Percentiles rank a stretch among this genome's conserved stretches.
phyloP scores from a whole-genome alignment of 2,329 filamentous ascomycete species.

The Herpotrichia juniperi region DNA sequence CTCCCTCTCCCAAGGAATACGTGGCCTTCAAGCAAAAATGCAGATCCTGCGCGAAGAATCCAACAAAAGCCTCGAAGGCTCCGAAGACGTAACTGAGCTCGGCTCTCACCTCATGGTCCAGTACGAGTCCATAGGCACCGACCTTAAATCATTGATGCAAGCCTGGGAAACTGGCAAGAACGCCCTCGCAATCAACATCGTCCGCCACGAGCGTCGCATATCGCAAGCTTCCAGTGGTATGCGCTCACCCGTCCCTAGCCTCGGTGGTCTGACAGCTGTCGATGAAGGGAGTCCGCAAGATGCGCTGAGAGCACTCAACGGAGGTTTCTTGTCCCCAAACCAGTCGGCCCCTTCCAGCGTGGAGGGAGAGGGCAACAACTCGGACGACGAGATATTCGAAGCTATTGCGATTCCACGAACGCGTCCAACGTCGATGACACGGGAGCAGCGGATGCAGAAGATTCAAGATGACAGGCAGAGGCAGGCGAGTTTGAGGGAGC shows the following conservation, averaged over 20 bases:
- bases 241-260: slow-evolving; percentile 57
- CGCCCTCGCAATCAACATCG: slow-evolving; percentile 80
- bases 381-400: slow-evolving; percentile 84
- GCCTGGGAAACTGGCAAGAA: slow-evolving; percentile 70
- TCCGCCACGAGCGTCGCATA: slow-evolving; percentile 71
- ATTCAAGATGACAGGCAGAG: slow-evolving; percentile 85
- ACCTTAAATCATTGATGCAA: slow-evolving; percentile 68
- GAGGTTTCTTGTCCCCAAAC: slow-evolving; percentile 62
- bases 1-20: slow-evolving; percentile 86
- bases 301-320: slow-evolving; percentile 79
- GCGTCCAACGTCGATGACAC: slow-evolving; percentile 71
- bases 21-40: slow-evolving; percentile 92
- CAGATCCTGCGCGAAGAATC: slow-evolving; percentile 91
- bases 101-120: slow-evolving; percentile 81
- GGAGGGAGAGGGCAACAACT: slow-evolving; percentile 58
- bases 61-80: slow-evolving; percentile 76
- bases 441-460: slow-evolving; percentile 85
- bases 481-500: slow-evolving; percentile 73
- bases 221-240: slow-evolving; percentile 59
- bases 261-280: slow-evolving; percentile 68
- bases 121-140: slow-evolving; percentile 92
- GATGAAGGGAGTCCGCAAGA: slow-evolving; percentile 64
- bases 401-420: slow-evolving; percentile 77
- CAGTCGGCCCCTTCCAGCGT: slow-evolving; percentile 48
- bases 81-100: slow-evolving; percentile 69